Evolutionary conservation across 768 basidiomycete genomes (phyloP), one percentile per base, ranked within the genome.

Genomic region (Agaricus subrufescens): DNA sequence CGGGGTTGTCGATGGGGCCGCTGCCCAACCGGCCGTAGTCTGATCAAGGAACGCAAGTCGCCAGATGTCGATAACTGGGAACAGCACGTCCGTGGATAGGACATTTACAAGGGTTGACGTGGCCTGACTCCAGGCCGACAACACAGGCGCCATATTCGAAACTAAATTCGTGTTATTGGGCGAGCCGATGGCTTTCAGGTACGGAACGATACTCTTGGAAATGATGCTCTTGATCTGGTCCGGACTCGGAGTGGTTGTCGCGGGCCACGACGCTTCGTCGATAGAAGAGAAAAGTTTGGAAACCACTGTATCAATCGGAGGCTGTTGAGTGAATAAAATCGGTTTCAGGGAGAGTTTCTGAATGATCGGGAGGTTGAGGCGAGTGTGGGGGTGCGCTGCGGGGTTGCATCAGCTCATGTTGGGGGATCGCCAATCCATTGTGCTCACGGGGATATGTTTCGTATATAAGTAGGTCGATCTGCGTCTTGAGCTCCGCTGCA

Each of bases 41-140:
- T 78, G 73, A 66, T 91, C 86, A 23, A 94, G 79, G 15, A 91
- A 66, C 0, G 86, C 87, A 9, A 94, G 75, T 1, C 92, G 78
- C 87, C 91, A 90, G 60, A 94, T 75, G 64, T 96, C 94, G 10
- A 85, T 79, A 4, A 94, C 66, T 0, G 94, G 93, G 73, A 95
- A 96, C 30, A 92, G 74, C 39, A 81, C 73, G 8, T 77, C 74
- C 0, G 75, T 53, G 0, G 81, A 75, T 1, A 94, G 79, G 3
- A 70, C 71, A 9, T 66, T 56, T 0, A 67, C 65, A 1, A 92
- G 68, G 0, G 68, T 63, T 4, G 60, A 63, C 3, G 83, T 84
- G 3, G 74, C 72, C 11, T 74, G 69, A 0, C 76, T 66, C 83
- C 83, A 89, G 2, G 69, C 63, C 8, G 66, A 65, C n/a, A 84